A percentile compares a stretch with the other conserved stretches of the same genome.
Conservation (phyloP, 768 basidiomycete genomes). For the Chalciporus pseudorubinellus region DNA sequence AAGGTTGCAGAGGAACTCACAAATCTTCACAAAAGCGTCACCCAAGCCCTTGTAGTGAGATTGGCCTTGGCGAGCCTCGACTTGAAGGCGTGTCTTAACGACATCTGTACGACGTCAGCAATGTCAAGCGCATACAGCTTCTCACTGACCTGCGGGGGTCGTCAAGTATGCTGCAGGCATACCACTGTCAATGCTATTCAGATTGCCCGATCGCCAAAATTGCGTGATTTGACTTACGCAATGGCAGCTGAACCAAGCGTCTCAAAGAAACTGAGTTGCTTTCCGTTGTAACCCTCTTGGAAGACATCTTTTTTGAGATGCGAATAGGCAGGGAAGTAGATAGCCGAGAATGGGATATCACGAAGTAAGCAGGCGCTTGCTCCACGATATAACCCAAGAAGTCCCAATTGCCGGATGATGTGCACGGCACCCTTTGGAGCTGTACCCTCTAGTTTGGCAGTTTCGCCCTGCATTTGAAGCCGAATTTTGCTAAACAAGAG, state of each 20-base stretch:
- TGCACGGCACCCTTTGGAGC: constrained; percentile 84
- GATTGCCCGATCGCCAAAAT: constrained; percentile 21
- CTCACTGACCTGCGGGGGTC: constrained; percentile 74
- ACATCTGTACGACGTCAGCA: constrained; percentile 60
- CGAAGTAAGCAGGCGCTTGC: constrained; percentile 90
- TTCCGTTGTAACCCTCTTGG: constrained; percentile 93
- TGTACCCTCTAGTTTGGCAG: constrained; percentile 81
- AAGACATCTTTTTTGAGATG: constrained; percentile 94
- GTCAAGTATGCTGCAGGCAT: constrained; percentile 97
- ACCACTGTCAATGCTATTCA: constrained; percentile 56
- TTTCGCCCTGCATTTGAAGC: constrained; percentile 93
- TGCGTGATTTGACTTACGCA: constrained; percentile 52
- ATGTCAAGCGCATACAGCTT: constrained; percentile 5
- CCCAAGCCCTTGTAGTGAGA: constrained; percentile 85
- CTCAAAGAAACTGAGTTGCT: constrained; percentile 87
- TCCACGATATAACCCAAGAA: constrained; percentile 91
- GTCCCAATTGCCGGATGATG: constrained; percentile 88
- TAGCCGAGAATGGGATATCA: constrained; percentile 96
- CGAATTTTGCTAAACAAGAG: constrained; percentile 73
- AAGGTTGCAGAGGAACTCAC: constrained; percentile 44
- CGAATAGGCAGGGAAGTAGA: constrained; percentile 85
- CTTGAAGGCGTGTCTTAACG: constrained; percentile 94
- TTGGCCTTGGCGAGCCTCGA: constrained; percentile 88
- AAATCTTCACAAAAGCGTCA: constrained; percentile 90
- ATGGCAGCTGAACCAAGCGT: constrained; percentile 79